Conservation (phyloP, 2,329 filamentous ascomycete species). For the Acephala macrosclerotiorum region DNA sequence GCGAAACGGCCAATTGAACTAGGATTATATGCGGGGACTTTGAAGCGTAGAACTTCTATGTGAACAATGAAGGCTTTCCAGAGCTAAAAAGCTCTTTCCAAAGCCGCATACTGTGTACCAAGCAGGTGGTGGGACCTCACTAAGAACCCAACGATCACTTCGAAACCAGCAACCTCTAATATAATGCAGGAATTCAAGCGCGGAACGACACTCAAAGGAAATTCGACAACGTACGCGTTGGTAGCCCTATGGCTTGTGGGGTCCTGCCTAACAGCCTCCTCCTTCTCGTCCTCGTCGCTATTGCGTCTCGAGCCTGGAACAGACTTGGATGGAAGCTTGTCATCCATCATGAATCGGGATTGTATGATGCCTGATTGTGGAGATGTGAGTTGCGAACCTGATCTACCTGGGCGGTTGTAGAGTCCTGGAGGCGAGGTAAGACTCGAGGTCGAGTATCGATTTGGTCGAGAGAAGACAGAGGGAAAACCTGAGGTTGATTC, state of each 20-base stretch:
- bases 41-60: background rate
- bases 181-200: background rate
- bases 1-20: background rate
- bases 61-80: background rate
- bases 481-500: slow-evolving; percentile 76
- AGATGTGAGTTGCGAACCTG: slow-evolving; percentile 81
- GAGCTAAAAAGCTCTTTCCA: background rate
- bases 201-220: background rate
- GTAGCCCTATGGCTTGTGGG: slow-evolving; percentile 76
- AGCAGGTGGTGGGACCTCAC: background rate
- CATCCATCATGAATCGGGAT: slow-evolving; percentile 65
- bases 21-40: background rate
- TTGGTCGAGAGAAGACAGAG: slow-evolving; percentile 81
- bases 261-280: slow-evolving; percentile 73
- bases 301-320: slow-evolving; percentile 87
- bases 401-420: slow-evolving; percentile 76
- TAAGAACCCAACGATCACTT: background rate
- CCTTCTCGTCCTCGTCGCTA: slow-evolving; percentile 89
- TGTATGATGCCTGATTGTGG: slow-evolving; percentile 71
- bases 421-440: slow-evolving; percentile 82
- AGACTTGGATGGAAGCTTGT: slow-evolving; percentile 80
- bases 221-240: slow-evolving; percentile 73
- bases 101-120: background rate
- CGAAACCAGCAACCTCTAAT: background rate
- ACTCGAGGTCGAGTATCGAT: slow-evolving; percentile 88